A percentile compares a stretch with the other conserved stretches of the same genome.
Evolutionary conservation across 2,329 filamentous ascomycete genomes (phyloP).

Genomic region (Coniochaeta prunicola): DNA sequence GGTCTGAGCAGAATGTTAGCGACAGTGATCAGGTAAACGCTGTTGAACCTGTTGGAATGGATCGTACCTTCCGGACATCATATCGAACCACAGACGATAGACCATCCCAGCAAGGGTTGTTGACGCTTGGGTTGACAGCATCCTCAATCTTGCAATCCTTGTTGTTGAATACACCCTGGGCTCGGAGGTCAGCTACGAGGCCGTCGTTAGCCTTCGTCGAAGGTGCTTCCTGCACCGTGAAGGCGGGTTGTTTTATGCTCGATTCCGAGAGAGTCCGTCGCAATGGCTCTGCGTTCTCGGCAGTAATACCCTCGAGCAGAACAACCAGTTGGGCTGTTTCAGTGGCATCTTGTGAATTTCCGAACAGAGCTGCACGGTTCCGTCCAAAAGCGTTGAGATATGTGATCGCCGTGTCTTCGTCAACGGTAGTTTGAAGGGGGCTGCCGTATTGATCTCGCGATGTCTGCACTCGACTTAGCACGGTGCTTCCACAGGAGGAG

Average conservation of each 20-base stretch:
- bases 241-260: constrained; percentile 33
- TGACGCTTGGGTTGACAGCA: constrained; percentile 34
- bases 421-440: constrained; percentile 30
- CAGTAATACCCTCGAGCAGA: constrained; percentile 48
- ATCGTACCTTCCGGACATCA: constrained; percentile 33
- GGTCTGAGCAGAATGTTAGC: constrained; percentile 21
- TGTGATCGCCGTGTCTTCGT: constrained; percentile 42
- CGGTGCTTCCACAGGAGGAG: neutral
- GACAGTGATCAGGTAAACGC: neutral
- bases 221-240: constrained; percentile 40
- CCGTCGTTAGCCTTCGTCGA: constrained; percentile 33
- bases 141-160: constrained; percentile 29
- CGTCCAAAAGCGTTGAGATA: constrained; percentile 56
- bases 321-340: constrained; percentile 50
- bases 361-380: constrained; percentile 42
- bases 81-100: constrained; percentile 35
- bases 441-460: constrained; percentile 28
- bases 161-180: constrained; percentile 26
- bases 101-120: constrained; percentile 36
- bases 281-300: constrained; percentile 31
- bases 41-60: too few species aligned
- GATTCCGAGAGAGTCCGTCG: constrained; percentile 30
- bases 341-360: constrained; percentile 19
- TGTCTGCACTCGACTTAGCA: constrained; percentile 7
- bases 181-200: constrained; percentile 28